Conservation (phyloP, 1,284 basidiomycete species). For the Ustilago tritici region DNA sequence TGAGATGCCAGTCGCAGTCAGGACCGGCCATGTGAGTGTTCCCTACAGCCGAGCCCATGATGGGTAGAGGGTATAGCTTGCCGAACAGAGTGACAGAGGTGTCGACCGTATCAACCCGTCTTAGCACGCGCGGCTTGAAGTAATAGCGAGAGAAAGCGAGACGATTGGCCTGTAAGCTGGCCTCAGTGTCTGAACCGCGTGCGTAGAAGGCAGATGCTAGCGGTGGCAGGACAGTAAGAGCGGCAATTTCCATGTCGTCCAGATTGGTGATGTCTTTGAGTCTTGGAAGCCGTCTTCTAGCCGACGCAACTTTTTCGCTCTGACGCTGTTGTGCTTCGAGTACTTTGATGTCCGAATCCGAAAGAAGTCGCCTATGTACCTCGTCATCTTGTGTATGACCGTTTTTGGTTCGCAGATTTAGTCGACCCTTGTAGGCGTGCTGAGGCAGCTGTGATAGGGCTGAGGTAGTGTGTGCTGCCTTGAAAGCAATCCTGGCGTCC, state of each 20-base stretch:
- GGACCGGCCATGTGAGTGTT: conserved; percentile 70
- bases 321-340: conserved; percentile 9
- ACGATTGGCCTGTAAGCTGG: conserved; percentile 7
- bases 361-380: neutral
- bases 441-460: conserved; percentile 9
- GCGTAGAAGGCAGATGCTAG: conserved; percentile 13
- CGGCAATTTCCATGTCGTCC: conserved; percentile 8
- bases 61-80: conserved; percentile 5
- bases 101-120: conserved; percentile 4
- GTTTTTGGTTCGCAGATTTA: neutral
- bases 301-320: conserved; percentile 2
- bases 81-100: conserved; percentile 7
- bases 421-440: conserved; percentile 8
- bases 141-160: conserved; percentile 13
- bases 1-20: conserved; percentile 89
- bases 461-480: conserved; percentile 71
- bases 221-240: conserved; percentile 9
- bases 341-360: conserved; percentile 5
- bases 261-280: conserved; percentile 14
- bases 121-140: conserved; percentile 12
- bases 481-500: conserved; percentile 78
- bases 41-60: conserved; percentile 10
- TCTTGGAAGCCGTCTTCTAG: conserved; percentile 1
- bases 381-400: conserved; percentile 3
- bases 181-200: conserved; percentile 10